Conservation (phyloP, 2,329 filamentous ascomycete genomes). For the Trichoderma semiorbis region DNA sequence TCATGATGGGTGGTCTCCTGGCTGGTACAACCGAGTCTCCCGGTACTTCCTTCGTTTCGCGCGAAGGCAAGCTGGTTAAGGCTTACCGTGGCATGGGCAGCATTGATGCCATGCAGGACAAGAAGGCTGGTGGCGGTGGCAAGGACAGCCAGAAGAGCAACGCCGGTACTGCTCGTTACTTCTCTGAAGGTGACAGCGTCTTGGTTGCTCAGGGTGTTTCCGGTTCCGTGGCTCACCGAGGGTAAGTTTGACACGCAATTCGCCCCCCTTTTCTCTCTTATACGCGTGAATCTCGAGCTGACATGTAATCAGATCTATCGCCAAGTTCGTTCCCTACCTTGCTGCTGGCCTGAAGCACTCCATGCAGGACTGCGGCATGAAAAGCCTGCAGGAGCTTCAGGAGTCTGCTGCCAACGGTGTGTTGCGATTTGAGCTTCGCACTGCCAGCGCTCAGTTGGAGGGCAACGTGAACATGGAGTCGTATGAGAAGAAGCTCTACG, state of each 20-base stretch:
- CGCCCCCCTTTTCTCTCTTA: not conserved
- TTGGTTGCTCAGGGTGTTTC: slow-evolving; percentile 96
- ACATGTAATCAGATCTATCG: slow-evolving; percentile 62
- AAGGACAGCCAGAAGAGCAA: slow-evolving; percentile 78
- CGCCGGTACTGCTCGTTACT: slow-evolving; percentile 95
- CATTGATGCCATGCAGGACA: slow-evolving; percentile 99
- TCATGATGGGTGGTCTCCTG: slow-evolving; percentile 99
- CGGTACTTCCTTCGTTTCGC: slow-evolving; percentile 92
- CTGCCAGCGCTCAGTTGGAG: slow-evolving; percentile 90
- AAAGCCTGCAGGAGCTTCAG: slow-evolving; percentile 75
- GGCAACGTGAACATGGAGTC: slow-evolving; percentile 98
- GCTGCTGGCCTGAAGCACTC: slow-evolving; percentile 95
- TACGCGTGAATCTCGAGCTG: slow-evolving; percentile 25
- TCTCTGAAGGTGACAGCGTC: slow-evolving; percentile 92
- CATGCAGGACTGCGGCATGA: slow-evolving; percentile 89
- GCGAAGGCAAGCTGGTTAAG: slow-evolving; percentile 97
- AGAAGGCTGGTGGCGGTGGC: slow-evolving; percentile 77
- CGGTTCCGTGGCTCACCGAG: slow-evolving; percentile 76
- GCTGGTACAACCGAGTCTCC: slow-evolving; percentile 97
- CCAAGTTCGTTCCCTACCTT: slow-evolving; percentile 94
- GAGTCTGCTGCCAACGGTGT: slow-evolving; percentile 67
- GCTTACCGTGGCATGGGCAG: slow-evolving; percentile 98
- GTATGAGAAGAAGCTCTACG: slow-evolving; percentile 99
- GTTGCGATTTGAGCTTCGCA: slow-evolving; percentile 90
- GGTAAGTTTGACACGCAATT: slow-evolving; percentile 37